phyloP scores from a whole-genome alignment of 2,329 filamentous ascomycete genomes.

The Colletotrichum sansevieriae region DNA sequence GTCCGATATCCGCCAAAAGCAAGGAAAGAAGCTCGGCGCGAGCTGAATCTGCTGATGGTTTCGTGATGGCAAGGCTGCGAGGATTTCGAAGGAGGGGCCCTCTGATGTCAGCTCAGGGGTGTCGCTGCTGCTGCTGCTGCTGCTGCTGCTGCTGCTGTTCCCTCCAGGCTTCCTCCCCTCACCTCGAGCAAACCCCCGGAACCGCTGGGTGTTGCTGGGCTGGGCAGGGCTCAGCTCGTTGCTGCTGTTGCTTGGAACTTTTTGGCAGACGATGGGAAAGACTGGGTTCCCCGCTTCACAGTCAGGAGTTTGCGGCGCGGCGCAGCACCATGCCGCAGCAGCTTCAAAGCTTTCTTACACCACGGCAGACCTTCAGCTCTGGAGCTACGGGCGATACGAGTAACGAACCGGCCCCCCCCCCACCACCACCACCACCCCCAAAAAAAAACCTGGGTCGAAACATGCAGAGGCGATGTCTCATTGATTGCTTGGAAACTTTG shows the following conservation, averaged over 20 bases:
- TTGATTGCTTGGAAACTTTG: conserved; percentile 10
- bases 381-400: conserved; percentile 14
- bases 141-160: background rate
- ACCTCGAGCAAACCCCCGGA: conserved; percentile 9
- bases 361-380: background rate
- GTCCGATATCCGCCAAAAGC: conserved; percentile 1
- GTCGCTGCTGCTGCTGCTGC: background rate
- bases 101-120: conserved; percentile 30
- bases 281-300: conserved; percentile 37
- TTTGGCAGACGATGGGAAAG: conserved; percentile 1
- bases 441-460: conserved; percentile 16
- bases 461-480: conserved; percentile 17
- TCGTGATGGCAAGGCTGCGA: conserved; percentile 32
- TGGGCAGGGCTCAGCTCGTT: background rate
- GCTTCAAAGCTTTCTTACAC: conserved; percentile 2
- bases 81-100: background rate
- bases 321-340: conserved; percentile 21
- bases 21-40: background rate
- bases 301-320: conserved; percentile 20
- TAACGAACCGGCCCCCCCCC: background rate
- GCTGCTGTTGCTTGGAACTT: background rate
- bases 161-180: background rate
- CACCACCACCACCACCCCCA: too few species aligned
- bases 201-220: conserved; percentile 33
- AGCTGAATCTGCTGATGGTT: conserved; percentile 27